These are phyloP conservation scores for Lagenaria siceraria DNA, from an alignment of 306 rosid species.

Conservation along the genomic window DNA sequence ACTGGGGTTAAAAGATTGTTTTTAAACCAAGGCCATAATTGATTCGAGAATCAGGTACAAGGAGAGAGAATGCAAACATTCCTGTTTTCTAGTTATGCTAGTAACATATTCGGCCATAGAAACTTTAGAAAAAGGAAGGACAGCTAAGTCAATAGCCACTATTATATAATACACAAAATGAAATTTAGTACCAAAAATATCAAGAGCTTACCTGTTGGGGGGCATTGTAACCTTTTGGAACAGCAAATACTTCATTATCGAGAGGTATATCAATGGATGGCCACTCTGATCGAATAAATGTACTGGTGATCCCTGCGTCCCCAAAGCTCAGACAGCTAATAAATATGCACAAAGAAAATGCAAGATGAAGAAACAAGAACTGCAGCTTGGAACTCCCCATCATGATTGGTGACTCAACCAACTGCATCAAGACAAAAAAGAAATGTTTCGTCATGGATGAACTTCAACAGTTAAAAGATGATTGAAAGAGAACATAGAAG, in stretches of 20 bases:
- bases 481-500: neutral
- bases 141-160: neutral
- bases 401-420: slow-evolving; percentile 16
- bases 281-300: slow-evolving; percentile 57
- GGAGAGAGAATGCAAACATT: neutral
- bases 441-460: neutral
- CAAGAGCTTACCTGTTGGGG: slow-evolving; percentile 69
- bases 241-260: slow-evolving; percentile 45
- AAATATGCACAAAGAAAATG: slow-evolving; percentile 33
- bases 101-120: neutral
- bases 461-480: neutral
- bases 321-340: slow-evolving; percentile 29
- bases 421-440: neutral
- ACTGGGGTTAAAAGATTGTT: neutral
- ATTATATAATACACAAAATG: neutral
- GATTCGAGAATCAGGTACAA: neutral
- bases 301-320: slow-evolving; percentile 64
- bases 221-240: slow-evolving; percentile 68
- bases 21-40: neutral
- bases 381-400: slow-evolving; percentile 20
- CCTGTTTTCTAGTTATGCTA: neutral
- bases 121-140: neutral
- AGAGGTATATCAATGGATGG: slow-evolving; percentile 72
- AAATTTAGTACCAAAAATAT: neutral
- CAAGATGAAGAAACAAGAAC: slow-evolving; percentile 25